Base-by-base conservation (phyloP, 495 filamentous ascomycete species). In the Thozetella sp. region DNA sequence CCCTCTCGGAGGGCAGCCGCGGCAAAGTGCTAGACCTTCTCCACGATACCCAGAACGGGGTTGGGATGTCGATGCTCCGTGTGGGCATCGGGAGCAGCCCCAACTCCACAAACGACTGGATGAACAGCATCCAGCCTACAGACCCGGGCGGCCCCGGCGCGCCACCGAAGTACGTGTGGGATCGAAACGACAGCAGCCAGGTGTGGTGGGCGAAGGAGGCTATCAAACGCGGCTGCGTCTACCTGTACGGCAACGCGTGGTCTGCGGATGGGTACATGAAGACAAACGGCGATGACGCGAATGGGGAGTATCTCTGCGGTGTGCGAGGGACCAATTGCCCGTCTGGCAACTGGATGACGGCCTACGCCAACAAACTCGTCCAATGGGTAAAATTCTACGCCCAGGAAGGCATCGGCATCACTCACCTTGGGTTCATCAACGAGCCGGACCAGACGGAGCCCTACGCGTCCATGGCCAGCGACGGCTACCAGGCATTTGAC, bases 251-350 rank as follows among this genome's bases (percentile, higher is more conserved):
- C 0, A 68, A 88, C 69, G 83, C 84, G 0, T 86, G 83, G 83
- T 76, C 71, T 43, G 83, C 82, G 0, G 81, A 81, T 0, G 81
- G 77, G 0, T 87, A 77, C 68, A 85, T 87, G 83, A 87, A 86
- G 65, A 85, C 81, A 2, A 83, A 80, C 60, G 70, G 71, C 15
- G 63, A 70, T 20, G 68, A 79, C 34, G 58, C 59, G 51, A 71
- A 73, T 30, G 72, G 79, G 30, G 76, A 76, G 24, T 83, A 79
- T 59, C 62, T 82, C 46, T 86, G 84, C 68, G 77, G 84, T 22
- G 77, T 82, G 0, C 70, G 74, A 2, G 72, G 74, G 9, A 64
- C 74, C 3, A 60, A 67, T 2, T 87, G 84, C 60, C 58, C 71
- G 0, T 70, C 71, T 0, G 81, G 78, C 0, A 79, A 84, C 57